Evolutionary conservation across 108 stramenopile genomes (phyloP).

Genomic region (Pseudonitzschia multistriata): DNA sequence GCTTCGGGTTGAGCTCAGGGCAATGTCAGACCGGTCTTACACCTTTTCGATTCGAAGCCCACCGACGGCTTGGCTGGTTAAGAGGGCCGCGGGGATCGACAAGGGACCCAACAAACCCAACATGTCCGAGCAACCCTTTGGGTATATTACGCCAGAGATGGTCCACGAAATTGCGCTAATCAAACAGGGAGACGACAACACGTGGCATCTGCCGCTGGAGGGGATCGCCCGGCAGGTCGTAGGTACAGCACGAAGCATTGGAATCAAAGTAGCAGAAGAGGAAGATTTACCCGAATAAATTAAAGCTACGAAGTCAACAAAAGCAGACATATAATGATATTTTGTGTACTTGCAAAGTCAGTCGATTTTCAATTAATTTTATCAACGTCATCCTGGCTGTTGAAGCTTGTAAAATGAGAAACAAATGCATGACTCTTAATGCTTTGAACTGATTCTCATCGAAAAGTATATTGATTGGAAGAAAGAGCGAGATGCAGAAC

Average conservation of each 20-base stretch:
- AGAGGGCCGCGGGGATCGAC: conserved; percentile 70
- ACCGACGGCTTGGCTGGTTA: conserved; percentile 80
- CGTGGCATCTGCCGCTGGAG: conserved; percentile 78
- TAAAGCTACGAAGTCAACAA: no score
- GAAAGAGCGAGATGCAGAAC: no score
- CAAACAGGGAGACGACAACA: conserved; percentile 79
- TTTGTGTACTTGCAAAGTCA: no score
- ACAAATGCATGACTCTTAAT: no score
- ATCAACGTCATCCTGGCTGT: no score
- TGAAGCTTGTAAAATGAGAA: no score
- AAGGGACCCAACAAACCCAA: conserved; percentile 69
- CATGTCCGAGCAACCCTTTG: conserved; percentile 46
- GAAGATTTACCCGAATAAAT: conserved; percentile 14
- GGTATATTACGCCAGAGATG: conserved; percentile 82
- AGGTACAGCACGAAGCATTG: conserved; percentile 81
- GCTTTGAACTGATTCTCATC: no score
- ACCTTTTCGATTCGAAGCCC: conserved; percentile 82
- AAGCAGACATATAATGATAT: no score
- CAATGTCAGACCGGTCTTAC: conserved; percentile 81
- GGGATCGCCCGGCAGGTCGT: conserved; percentile 79
- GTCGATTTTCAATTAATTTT: no score
- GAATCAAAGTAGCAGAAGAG: conserved; percentile 45
- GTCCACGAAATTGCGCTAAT: conserved; percentile 92
- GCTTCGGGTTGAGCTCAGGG: conserved; percentile 67
- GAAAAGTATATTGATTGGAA: no score